Conservation (phyloP, 768 basidiomycete genomes). For the Suillus clintonianus region DNA sequence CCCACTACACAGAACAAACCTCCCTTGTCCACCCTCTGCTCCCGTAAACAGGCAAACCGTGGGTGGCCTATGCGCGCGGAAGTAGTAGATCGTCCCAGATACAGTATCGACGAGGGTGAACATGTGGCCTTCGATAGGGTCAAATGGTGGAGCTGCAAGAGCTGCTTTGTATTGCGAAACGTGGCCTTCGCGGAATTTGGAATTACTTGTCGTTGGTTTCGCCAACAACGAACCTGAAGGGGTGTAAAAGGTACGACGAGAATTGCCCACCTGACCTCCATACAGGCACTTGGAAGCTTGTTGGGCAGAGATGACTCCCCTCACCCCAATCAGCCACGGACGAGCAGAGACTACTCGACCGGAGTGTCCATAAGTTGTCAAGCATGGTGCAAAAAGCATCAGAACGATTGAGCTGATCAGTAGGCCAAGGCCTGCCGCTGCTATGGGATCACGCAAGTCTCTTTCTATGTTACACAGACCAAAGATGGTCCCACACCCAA, state of each 20-base stretch:
- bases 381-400: constrained; percentile 11
- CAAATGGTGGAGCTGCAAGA: background rate
- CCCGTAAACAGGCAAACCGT: constrained; percentile 23
- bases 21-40: constrained; percentile 19
- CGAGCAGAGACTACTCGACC: constrained; percentile 16
- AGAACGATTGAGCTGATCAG: constrained; percentile 7
- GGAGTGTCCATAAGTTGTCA: constrained; percentile 15
- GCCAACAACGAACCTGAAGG: constrained; percentile 15
- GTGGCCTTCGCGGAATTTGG: constrained; percentile 18
- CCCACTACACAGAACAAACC: constrained; percentile 22
- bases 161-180: constrained; percentile 6
- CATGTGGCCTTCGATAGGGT: background rate
- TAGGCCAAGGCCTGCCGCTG: background rate
- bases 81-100: constrained; percentile 22
- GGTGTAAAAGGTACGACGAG: constrained; percentile 12
- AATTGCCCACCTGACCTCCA: constrained; percentile 9
- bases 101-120: constrained; percentile 24
- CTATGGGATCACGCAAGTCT: background rate
- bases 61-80: constrained; percentile 18
- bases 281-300: constrained; percentile 15
- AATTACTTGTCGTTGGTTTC: background rate
- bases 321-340: constrained; percentile 23
- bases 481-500: no score
- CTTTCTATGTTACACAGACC: no score
- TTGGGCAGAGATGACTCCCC: constrained; percentile 21